These are phyloP conservation scores for Halophytophthora batemanensis DNA, from an alignment of 352 stramenopile species.

Conservation along the genomic window DNA sequence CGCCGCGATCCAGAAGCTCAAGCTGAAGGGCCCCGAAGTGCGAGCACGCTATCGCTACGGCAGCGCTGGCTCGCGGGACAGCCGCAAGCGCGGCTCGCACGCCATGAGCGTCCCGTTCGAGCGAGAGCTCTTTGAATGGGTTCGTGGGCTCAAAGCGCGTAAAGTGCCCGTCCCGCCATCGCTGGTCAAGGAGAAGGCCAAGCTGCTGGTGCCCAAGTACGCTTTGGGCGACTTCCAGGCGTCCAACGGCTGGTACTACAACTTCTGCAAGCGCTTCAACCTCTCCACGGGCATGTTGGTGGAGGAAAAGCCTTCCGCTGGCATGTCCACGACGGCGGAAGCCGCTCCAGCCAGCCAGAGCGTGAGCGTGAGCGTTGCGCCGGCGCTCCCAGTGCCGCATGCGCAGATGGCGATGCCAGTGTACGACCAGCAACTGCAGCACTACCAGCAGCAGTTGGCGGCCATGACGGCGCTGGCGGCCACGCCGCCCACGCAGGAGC, in stretches of 20 bases:
- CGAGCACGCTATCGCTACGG: slow-evolving; percentile 38
- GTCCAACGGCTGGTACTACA: slow-evolving; percentile 57
- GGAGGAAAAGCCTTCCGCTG: slow-evolving; percentile 18
- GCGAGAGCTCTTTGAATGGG: slow-evolving; percentile 42
- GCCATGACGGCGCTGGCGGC: slow-evolving; percentile 6
- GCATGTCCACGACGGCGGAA: background rate
- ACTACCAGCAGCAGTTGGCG: slow-evolving; percentile 27
- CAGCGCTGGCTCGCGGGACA: slow-evolving; percentile 32
- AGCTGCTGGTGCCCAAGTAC: slow-evolving; percentile 47
- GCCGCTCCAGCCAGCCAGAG: slow-evolving; percentile 2
- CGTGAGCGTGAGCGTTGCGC: slow-evolving; percentile 9
- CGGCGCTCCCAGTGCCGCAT: slow-evolving; percentile 17
- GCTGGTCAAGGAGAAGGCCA: slow-evolving; percentile 51
- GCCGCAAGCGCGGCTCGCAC: slow-evolving; percentile 35
- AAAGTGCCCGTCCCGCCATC: slow-evolving; percentile 45
- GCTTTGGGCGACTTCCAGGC: slow-evolving; percentile 35
- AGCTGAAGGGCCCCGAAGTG: slow-evolving; percentile 34
- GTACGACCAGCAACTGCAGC: slow-evolving; percentile 28
- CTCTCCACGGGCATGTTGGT: slow-evolving; percentile 26
- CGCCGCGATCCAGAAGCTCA: slow-evolving; percentile 46
- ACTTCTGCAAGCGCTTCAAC: slow-evolving; percentile 44
- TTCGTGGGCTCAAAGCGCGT: slow-evolving; percentile 36
- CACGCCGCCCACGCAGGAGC: slow-evolving; percentile 12
- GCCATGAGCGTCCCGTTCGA: slow-evolving; percentile 38
- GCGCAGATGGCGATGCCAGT: slow-evolving; percentile 6